These are phyloP conservation scores for Mrakia frigida DNA, from an alignment of 768 basidiomycete genomes.

Conservation along the genomic window DNA sequence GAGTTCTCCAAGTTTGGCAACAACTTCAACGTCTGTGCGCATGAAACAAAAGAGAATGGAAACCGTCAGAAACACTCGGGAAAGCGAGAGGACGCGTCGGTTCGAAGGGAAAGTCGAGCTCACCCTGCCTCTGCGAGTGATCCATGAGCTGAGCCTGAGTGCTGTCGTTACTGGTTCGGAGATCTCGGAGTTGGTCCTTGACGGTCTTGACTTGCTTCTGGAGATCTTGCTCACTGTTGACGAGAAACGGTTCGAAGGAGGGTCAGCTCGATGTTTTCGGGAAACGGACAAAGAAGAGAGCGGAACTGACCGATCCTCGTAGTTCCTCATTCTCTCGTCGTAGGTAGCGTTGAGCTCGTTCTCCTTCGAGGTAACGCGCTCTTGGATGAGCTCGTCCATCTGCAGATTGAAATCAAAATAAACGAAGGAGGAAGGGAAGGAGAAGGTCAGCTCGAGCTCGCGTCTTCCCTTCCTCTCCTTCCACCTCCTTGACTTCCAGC, in stretches of 20 bases:
- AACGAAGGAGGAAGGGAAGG: conserved; percentile 1
- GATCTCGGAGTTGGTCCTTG: conserved; percentile 80
- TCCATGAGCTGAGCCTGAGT: conserved; percentile 89
- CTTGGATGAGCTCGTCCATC: conserved; percentile 93
- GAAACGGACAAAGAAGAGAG: neutral
- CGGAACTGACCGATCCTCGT: conserved; percentile 75
- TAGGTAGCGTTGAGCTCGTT: conserved; percentile 95
- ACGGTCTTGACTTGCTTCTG: conserved; percentile 84
- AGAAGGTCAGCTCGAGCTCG: neutral
- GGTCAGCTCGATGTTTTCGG: no score
- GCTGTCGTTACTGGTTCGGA: conserved; percentile 84
- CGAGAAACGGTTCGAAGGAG: neutral
- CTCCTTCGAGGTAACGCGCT: conserved; percentile 85
- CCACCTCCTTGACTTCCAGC: no score
- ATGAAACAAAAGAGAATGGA: neutral
- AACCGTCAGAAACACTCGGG: neutral
- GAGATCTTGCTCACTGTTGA: conserved; percentile 76
- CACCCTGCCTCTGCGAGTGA: conserved; percentile 83
- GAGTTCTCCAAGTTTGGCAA: conserved; percentile 82
- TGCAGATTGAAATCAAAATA: conserved; percentile 42
- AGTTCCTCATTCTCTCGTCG: conserved; percentile 91
- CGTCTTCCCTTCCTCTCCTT: neutral
- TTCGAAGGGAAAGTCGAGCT: conserved; percentile 2
- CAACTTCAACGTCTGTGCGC: conserved; percentile 74
- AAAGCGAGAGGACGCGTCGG: neutral